Conservation (phyloP, 2,329 filamentous ascomycete species). For the Ceratocystis destructans region DNA sequence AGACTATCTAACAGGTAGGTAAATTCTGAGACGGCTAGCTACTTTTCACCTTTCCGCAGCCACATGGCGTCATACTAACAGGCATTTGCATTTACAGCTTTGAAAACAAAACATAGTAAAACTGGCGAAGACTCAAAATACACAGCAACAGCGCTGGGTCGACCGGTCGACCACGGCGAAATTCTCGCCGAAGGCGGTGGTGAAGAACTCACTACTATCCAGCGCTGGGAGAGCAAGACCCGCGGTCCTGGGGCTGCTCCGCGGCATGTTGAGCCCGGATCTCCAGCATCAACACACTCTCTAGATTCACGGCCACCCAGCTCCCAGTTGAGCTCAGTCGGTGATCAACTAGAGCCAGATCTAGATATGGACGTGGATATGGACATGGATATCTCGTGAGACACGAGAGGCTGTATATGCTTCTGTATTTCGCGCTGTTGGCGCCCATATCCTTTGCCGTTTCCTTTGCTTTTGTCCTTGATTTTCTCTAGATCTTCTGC, state of each 20-base stretch:
- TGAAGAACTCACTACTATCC: slow-evolving; percentile 45
- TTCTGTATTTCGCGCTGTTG: background rate
- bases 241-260: slow-evolving; percentile 22
- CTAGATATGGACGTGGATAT: slow-evolving; percentile 36
- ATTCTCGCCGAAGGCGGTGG: slow-evolving; percentile 64
- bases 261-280: slow-evolving; percentile 1
- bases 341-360: slow-evolving; percentile 33
- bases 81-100: slow-evolving; percentile 32
- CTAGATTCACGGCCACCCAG: slow-evolving; percentile 35
- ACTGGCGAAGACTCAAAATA: slow-evolving; percentile 77
- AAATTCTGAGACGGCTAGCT: background rate
- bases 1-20: slow-evolving; percentile 54
- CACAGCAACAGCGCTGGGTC: slow-evolving; percentile 70
- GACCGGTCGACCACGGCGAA: slow-evolving; percentile 53
- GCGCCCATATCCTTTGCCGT: background rate
- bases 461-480: background rate
- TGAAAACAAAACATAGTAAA: slow-evolving; percentile 89
- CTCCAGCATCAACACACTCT: slow-evolving; percentile 3
- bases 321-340: slow-evolving; percentile 44
- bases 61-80: slow-evolving; percentile 17
- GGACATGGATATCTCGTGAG: slow-evolving; percentile 18
- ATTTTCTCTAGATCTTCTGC: slow-evolving; percentile 22
- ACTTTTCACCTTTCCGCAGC: background rate
- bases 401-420: background rate
- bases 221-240: slow-evolving; percentile 46